Evolutionary conservation across 176 grass and related monocot species (phyloP), one percentile per base, ranked within the genome.

Genomic region (Otatea glauca): DNA sequence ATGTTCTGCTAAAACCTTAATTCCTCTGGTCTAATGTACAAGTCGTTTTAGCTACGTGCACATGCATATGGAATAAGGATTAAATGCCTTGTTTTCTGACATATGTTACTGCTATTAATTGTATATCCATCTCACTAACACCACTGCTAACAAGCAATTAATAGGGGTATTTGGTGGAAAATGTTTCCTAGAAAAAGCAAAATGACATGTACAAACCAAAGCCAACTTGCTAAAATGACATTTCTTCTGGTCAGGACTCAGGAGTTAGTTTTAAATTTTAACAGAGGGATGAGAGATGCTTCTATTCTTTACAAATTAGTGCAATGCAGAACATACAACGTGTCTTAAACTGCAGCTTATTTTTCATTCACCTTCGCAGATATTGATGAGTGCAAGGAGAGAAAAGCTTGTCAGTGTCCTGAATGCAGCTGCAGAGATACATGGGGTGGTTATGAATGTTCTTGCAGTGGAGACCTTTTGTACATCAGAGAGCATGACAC

Each of bases 301-400:
- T 29, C 29, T 29, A 29, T 29, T 0, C 29, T 29, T 29, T 48
- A 78, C 1, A 60, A 59, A 55, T 66, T 77, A 39, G 60, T 71
- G 85, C 16, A 72, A 39, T 84, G 56, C 21, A 54, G 38, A 56
- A 76, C 16, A 32, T 78, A 72, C 23, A 60, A 1, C 24, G 70
- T 64, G 37, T 32, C 47, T 51, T 72, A 44, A 24, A 74, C 8
- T 54, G 41, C 47, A 62, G 41, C 17, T 45, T 74, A 79, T 6
- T 85, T 71, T 83, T 51, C 12, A 29, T 83, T 88, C 21, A 65
- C 47, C 15, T 81, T 74, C 56, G 7, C 79, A 93, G 92, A 93
- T 66, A 87, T 93, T 76, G 56, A 93, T 76, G 92, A 93, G 80
- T 93, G 92, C 88, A 93, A 86, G 61, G 86, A 93, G 72, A 90